These are phyloP conservation scores for Zoysia matrella DNA, from an alignment of 202 grass and related monocot genomes.

Conservation along the genomic window DNA sequence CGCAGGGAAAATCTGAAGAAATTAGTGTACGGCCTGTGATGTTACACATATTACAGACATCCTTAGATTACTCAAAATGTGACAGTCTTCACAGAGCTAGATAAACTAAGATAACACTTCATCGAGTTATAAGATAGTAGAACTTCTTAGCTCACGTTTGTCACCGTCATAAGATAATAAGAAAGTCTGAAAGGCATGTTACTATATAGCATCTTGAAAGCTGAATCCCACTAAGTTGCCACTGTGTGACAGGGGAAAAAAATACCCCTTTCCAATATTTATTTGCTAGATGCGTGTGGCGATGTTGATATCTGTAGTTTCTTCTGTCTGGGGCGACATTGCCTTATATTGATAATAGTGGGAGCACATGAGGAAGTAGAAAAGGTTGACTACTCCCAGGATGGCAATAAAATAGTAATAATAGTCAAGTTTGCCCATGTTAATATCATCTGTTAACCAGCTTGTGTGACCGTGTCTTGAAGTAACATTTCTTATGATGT, in stretches of 20 bases:
- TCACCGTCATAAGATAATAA: conserved; percentile 30
- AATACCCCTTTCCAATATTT: conserved; percentile 3
- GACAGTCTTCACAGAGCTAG: no score
- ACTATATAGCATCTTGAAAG: conserved; percentile 10
- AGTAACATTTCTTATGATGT: conserved; percentile 54
- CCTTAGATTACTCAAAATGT: no score
- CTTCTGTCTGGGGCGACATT: conserved; percentile 20
- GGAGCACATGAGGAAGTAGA: conserved; percentile 71
- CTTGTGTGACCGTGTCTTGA: conserved; percentile 38
- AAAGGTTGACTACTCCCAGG: conserved; percentile 58
- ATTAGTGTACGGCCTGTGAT: no score
- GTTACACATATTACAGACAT: no score
- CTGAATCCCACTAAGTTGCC: neutral
- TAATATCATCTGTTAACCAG: conserved; percentile 74
- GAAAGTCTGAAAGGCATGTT: conserved; percentile 1
- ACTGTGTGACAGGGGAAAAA: conserved; percentile 6
- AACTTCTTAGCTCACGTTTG: neutral
- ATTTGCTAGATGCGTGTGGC: conserved; percentile 29
- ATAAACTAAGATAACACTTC: no score
- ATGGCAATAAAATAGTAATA: conserved; percentile 71
- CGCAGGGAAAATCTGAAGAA: no score
- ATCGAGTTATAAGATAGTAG: no score
- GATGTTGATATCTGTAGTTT: conserved; percentile 31
- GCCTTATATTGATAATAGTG: conserved; percentile 70
- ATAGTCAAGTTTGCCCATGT: conserved; percentile 63